phyloP scores from a whole-genome alignment of 176 grass and related monocot species.

The Hyparrhenia diplandra region DNA sequence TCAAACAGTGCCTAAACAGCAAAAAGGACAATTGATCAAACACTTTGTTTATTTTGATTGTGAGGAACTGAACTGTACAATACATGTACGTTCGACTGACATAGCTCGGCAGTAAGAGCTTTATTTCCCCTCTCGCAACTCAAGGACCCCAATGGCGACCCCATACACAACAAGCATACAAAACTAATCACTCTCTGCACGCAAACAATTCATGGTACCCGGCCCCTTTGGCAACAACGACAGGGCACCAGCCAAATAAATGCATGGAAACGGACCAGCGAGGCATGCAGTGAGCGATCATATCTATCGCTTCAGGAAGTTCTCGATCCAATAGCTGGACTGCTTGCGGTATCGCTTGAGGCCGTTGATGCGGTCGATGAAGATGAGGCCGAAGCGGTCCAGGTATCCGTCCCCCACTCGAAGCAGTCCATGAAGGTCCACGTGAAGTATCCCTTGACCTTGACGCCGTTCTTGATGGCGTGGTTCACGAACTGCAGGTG shows the following conservation, averaged over 20 bases:
- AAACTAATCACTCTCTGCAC: not conserved
- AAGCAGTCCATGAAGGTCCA: constrained; percentile 80
- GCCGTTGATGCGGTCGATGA: constrained; percentile 39
- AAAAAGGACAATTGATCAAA: not conserved
- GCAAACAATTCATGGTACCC: not conserved
- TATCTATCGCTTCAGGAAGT: constrained; percentile 37
- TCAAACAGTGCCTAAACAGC: not conserved
- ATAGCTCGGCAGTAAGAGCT: not conserved
- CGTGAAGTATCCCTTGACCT: constrained; percentile 56
- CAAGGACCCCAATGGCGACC: not conserved
- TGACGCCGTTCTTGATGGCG: constrained; percentile 53
- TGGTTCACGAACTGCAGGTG: constrained; percentile 38
- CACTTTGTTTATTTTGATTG: not conserved
- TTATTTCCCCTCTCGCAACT: not conserved
- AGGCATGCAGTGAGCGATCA: no score
- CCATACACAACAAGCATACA: not conserved
- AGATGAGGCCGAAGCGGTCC: constrained; percentile 58
- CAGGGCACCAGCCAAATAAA: not conserved
- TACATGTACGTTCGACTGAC: not conserved
- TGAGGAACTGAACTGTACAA: not conserved
- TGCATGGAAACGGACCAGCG: not conserved
- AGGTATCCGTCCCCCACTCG: constrained; percentile 61
- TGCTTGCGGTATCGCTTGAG: constrained; percentile 65
- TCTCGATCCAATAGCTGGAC: constrained; percentile 56
- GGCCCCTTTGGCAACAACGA: not conserved